Conservation (phyloP, 139 green algal species). For the Micractinium conductrix region DNA sequence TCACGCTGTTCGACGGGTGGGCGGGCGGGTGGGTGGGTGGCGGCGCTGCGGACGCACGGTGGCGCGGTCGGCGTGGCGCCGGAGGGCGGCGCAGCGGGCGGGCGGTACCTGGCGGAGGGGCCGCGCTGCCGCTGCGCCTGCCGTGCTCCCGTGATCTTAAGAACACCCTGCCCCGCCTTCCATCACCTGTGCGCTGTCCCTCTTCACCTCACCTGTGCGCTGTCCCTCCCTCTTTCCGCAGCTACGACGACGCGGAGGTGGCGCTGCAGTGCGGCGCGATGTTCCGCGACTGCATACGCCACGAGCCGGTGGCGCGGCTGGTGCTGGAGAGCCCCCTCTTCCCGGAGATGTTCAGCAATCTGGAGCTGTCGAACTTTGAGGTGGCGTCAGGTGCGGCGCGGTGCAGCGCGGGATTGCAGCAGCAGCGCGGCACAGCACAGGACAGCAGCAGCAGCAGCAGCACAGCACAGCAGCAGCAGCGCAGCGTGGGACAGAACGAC, state of each 20-base stretch:
- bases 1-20: conserved; percentile 77
- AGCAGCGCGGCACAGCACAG: too few species aligned
- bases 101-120: too few species aligned
- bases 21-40: not conserved
- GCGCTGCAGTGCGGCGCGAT: conserved; percentile 87
- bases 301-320: conserved; percentile 66
- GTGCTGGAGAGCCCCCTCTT: conserved; percentile 46
- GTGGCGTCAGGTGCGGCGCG: conserved; percentile 68
- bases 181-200: not conserved
- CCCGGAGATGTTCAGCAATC: conserved; percentile 59
- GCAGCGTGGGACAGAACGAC: too few species aligned
- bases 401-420: not conserved
- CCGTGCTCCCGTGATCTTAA: too few species aligned
- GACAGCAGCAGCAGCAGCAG: too few species aligned
- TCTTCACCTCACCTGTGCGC: not conserved
- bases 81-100: too few species aligned
- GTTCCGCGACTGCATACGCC: conserved; percentile 85
- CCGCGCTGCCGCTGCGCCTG: too few species aligned
- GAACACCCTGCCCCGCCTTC: too few species aligned
- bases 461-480: not conserved
- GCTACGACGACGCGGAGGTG: conserved; percentile 78
- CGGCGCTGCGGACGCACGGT: too few species aligned
- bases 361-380: conserved; percentile 92
- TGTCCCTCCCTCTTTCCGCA: conserved; percentile 26
- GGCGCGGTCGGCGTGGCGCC: too few species aligned